A percentile compares a stretch with the other conserved stretches of the same genome.
Conservation (phyloP, 2,329 filamentous ascomycete species). For the Neonectria faginata region DNA sequence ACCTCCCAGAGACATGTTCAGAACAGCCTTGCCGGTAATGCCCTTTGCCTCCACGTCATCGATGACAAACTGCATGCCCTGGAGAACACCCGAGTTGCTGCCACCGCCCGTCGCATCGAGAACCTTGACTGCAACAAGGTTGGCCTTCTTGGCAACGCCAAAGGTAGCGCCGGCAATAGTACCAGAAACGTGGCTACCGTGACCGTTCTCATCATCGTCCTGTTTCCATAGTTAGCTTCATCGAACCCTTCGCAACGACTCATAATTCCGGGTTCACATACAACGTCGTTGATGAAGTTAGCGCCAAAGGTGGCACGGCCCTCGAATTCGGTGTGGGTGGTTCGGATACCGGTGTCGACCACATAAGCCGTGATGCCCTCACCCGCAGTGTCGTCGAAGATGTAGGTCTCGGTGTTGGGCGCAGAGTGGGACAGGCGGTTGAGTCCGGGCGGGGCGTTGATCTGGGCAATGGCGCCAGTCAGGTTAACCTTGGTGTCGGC, state of each 20-base stretch:
- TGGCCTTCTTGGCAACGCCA: conserved; percentile 63
- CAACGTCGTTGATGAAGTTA: conserved; percentile 62
- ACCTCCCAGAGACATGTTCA: conserved; percentile 74
- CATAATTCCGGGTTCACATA: conserved; percentile 48
- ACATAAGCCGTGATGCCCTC: conserved; percentile 71
- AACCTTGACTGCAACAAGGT: conserved; percentile 71
- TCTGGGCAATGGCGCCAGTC: conserved; percentile 60
- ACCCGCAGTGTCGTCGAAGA: conserved; percentile 66
- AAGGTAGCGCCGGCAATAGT: conserved; percentile 71
- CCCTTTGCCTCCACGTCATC: conserved; percentile 57
- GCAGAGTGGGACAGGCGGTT: conserved; percentile 62
- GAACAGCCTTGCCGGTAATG: conserved; percentile 64
- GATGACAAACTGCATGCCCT: conserved; percentile 69
- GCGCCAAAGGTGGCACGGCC: conserved; percentile 65
- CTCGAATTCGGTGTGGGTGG: conserved; percentile 67
- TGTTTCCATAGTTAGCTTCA: conserved; percentile 33
- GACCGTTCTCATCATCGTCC: conserved; percentile 69
- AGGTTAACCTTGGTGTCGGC: conserved; percentile 62
- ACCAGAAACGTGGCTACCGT: conserved; percentile 73
- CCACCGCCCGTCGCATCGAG: conserved; percentile 59
- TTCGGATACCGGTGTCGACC: conserved; percentile 73
- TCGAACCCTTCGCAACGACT: not conserved
- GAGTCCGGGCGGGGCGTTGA: conserved; percentile 65
- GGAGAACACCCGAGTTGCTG: conserved; percentile 59
- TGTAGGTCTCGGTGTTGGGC: conserved; percentile 48